A percentile compares a stretch with the other conserved stretches of the same genome.
These are phyloP conservation scores for Mytilinidion resinicola DNA, from an alignment of 495 filamentous ascomycete species.

Conservation along the genomic window DNA sequence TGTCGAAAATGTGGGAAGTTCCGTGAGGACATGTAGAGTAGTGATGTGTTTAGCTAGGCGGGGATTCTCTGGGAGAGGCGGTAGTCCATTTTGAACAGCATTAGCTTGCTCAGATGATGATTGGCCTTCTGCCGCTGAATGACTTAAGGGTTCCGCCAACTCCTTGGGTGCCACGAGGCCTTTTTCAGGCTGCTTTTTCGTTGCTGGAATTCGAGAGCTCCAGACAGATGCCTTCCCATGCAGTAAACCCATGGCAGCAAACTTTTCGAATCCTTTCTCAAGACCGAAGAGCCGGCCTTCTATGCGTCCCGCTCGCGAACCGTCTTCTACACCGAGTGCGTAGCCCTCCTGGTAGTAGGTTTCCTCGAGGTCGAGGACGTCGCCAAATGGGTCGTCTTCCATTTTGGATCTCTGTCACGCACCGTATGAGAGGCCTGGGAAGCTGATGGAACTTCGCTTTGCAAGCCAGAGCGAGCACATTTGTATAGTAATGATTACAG, in stretches of 20 bases:
- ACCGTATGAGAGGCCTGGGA: no score
- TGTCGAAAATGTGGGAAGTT: slow-evolving; percentile 68
- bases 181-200: background rate
- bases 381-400: slow-evolving; percentile 55
- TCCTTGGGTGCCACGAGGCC: background rate
- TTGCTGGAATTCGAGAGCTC: slow-evolving; percentile 51
- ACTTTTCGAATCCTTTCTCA: slow-evolving; percentile 91
- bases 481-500: no score
- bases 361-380: slow-evolving; percentile 71
- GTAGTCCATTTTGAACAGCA: slow-evolving; percentile 26
- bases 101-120: background rate
- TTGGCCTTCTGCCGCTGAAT: background rate
- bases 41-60: slow-evolving; percentile 68
- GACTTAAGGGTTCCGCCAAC: background rate
- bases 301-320: slow-evolving; percentile 67
- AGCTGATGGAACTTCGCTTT: no score
- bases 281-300: slow-evolving; percentile 89
- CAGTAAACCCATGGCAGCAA: slow-evolving; percentile 66
- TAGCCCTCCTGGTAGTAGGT: slow-evolving; percentile 83
- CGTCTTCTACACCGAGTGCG: slow-evolving; percentile 66
- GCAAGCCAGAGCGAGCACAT: no score
- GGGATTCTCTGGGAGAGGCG: slow-evolving; percentile 49
- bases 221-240: slow-evolving; percentile 80
- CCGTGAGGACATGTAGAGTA: slow-evolving; percentile 66
- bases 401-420: background rate